These are phyloP conservation scores for Didymella keratinophila DNA, from an alignment of 2,329 filamentous ascomycete species.

Conservation along the genomic window DNA sequence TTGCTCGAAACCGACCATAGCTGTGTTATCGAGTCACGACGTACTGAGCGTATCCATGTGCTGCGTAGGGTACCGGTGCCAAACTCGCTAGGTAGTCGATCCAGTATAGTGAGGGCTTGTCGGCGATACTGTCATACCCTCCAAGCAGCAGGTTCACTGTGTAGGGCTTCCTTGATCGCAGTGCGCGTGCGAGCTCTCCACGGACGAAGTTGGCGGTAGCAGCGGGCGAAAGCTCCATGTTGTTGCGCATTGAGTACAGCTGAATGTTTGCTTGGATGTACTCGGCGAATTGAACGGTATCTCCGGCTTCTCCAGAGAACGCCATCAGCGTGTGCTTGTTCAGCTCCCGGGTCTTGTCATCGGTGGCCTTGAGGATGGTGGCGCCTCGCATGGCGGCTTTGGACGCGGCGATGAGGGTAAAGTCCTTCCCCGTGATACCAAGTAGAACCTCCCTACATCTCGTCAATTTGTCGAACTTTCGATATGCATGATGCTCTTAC, in stretches of 20 bases:
- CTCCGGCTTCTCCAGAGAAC: slow-evolving; percentile 93
- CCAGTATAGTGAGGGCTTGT: slow-evolving; percentile 95
- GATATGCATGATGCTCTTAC: slow-evolving; percentile 29
- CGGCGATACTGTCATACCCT: slow-evolving; percentile 89
- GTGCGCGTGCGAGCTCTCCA: slow-evolving; percentile 86
- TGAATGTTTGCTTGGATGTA: slow-evolving; percentile 99
- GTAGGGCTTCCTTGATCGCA: slow-evolving; percentile 93
- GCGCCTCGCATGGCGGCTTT: slow-evolving; percentile 98
- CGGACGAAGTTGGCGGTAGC: slow-evolving; percentile 94
- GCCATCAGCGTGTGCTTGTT: slow-evolving; percentile 96
- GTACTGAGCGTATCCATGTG: slow-evolving; percentile 97
- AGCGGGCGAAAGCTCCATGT: slow-evolving; percentile 86
- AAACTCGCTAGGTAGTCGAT: slow-evolving; percentile 93
- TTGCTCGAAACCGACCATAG: not conserved
- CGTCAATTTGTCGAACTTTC: slow-evolving; percentile 26
- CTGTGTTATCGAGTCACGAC: slow-evolving; percentile 44
- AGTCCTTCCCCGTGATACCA: slow-evolving; percentile 99
- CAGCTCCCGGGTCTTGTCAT: slow-evolving; percentile 93
- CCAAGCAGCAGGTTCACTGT: slow-evolving; percentile 96
- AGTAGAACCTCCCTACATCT: slow-evolving; percentile 90
- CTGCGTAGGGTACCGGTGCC: slow-evolving; percentile 90
- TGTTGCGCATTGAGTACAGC: slow-evolving; percentile 98
- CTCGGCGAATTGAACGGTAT: slow-evolving; percentile 99
- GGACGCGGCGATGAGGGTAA: slow-evolving; percentile 94
- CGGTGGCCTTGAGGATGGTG: slow-evolving; percentile 90